These are phyloP conservation scores for Eragrostis tef DNA, from an alignment of 202 grass and related monocot species.

Conservation along the genomic window DNA sequence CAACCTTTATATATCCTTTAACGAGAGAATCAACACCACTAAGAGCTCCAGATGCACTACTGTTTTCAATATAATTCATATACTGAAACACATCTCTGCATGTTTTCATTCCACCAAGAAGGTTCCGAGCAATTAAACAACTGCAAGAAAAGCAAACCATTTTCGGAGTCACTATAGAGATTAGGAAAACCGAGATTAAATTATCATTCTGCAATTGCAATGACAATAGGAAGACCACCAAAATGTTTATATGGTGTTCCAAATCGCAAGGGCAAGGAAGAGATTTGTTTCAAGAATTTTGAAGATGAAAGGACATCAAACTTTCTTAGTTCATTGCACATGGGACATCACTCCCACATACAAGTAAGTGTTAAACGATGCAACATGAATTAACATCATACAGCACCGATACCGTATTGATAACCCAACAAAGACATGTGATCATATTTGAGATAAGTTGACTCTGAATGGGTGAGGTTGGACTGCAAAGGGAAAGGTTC, in stretches of 20 bases:
- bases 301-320: not conserved
- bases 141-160: slow-evolving; percentile 57
- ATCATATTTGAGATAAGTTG: not conserved
- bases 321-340: slow-evolving; percentile 9
- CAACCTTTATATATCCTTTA: slow-evolving; percentile 90
- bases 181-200: slow-evolving; percentile 32
- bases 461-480: not conserved
- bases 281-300: slow-evolving; percentile 23
- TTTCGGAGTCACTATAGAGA: slow-evolving; percentile 18
- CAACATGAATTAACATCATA: not conserved
- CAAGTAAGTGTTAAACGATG: not conserved
- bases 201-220: not conserved
- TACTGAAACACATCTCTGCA: slow-evolving; percentile 87
- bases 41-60: slow-evolving; percentile 60
- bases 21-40: slow-evolving; percentile 79
- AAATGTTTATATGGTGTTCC: slow-evolving; percentile 14
- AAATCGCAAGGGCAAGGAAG: not conserved
- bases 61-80: slow-evolving; percentile 88
- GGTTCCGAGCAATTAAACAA: slow-evolving; percentile 90
- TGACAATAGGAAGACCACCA: not conserved
- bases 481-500: not conserved
- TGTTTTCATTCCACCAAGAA: slow-evolving; percentile 97
- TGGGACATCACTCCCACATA: not conserved
- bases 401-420: not conserved
- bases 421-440: not conserved